These are phyloP conservation scores for Basipetospora sp. DNA, from an alignment of 2,329 filamentous ascomycete genomes.

Conservation along the genomic window DNA sequence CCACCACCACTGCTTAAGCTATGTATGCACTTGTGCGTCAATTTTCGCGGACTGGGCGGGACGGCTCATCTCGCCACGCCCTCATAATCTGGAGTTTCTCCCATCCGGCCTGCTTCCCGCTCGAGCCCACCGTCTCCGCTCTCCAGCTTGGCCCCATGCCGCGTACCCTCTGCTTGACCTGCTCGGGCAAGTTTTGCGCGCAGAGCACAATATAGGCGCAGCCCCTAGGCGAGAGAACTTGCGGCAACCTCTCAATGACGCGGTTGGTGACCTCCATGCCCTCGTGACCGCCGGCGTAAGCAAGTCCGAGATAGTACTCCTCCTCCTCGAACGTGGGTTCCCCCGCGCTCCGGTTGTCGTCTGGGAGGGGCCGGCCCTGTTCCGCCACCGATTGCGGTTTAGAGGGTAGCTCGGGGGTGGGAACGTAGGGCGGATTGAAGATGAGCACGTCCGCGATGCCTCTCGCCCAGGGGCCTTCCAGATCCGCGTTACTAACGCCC, in stretches of 20 bases:
- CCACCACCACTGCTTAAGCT: no score
- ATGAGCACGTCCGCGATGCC: conserved; percentile 65
- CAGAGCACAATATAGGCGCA: conserved; percentile 85
- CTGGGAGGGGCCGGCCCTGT: conserved; percentile 8
- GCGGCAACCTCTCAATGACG: conserved; percentile 55
- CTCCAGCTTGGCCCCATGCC: conserved; percentile 46
- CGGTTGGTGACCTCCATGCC: conserved; percentile 90
- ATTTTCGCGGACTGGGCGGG: no score
- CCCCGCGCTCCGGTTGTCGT: no score
- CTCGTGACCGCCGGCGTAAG: conserved; percentile 76
- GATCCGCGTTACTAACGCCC: conserved; percentile 54
- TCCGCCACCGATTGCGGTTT: conserved; percentile 21
- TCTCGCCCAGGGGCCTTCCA: conserved; percentile 45
- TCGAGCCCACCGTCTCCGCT: conserved; percentile 63
- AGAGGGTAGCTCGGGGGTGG: conserved; percentile 58
- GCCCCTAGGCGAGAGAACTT: conserved; percentile 48
- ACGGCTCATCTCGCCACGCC: conserved; percentile 49
- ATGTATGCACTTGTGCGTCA: no score
- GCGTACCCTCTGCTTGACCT: conserved; percentile 50
- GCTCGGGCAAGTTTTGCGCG: conserved; percentile 71
- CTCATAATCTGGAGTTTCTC: conserved; percentile 82
- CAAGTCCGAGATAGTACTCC: conserved; percentile 67
- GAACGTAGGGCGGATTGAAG: conserved; percentile 96
- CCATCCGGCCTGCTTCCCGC: conserved; percentile 82
- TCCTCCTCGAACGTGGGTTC: conserved; percentile 55